Percentiles rank a stretch among this genome's conserved stretches.
Evolutionary conservation across 371 early-diverging fungal genomes (phyloP).

Genomic region (Syncephalastrum sp.): DNA sequence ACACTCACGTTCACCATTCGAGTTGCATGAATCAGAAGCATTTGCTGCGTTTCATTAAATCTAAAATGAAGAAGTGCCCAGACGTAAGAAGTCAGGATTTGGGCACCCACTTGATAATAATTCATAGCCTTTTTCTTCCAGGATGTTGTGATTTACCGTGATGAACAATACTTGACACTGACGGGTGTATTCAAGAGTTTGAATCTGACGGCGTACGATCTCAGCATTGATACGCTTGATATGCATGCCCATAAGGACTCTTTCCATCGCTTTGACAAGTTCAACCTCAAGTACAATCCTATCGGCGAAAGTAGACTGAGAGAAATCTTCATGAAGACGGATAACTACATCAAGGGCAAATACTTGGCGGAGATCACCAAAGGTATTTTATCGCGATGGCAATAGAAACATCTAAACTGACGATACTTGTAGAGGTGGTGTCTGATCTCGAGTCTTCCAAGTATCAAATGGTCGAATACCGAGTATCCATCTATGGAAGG

Average conservation of each 20-base stretch:
- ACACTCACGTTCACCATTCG: conserved; percentile 98
- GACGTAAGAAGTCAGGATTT: conserved; percentile 47
- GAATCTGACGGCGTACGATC: conserved; percentile 94
- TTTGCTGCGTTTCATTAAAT: conserved; percentile 95
- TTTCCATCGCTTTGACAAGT: conserved; percentile 96
- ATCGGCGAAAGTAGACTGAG: conserved; percentile 78
- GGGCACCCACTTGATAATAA: neutral
- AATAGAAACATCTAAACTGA: neutral
- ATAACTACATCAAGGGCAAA: conserved; percentile 90
- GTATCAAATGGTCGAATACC: conserved; percentile 94
- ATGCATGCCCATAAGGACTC: conserved; percentile 93
- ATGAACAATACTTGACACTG: conserved; percentile 69
- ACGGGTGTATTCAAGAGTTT: conserved; percentile 89
- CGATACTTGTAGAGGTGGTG: conserved; percentile 69
- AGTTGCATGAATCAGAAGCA: conserved; percentile 99
- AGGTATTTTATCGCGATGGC: conserved; percentile 29
- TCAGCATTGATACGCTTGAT: conserved; percentile 96
- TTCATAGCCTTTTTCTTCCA: conserved; percentile 14
- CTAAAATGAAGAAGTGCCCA: conserved; percentile 85
- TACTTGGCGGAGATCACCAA: conserved; percentile 96
- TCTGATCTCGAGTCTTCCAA: conserved; percentile 94
- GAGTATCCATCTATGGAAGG: conserved; percentile 92
- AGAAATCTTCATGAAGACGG: conserved; percentile 95
- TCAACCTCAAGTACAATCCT: conserved; percentile 98
- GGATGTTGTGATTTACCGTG: conserved; percentile 78